phyloP scores from a whole-genome alignment of 768 basidiomycete species.

The Boletus pseudopeckii region DNA sequence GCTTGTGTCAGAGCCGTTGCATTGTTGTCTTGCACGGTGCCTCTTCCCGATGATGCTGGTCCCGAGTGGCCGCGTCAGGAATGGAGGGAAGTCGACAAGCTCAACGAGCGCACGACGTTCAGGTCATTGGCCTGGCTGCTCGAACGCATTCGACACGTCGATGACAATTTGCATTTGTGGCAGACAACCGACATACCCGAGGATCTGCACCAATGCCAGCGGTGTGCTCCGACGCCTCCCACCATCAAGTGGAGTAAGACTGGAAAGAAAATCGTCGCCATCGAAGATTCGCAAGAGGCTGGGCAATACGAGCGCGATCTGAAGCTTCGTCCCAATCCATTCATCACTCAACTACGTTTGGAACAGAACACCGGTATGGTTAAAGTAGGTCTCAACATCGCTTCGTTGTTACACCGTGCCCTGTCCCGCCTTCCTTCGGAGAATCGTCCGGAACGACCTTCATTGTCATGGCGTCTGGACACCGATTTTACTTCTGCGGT shows the following conservation, averaged over 20 bases:
- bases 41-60: constrained; percentile 66
- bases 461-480: constrained; percentile 76
- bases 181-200: constrained; percentile 47
- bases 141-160: constrained; percentile 75
- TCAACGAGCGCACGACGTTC: constrained; percentile 82
- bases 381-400: constrained; percentile 83
- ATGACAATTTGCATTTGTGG: constrained; percentile 67
- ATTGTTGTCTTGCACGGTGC: constrained; percentile 72
- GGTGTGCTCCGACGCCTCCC: constrained; percentile 81
- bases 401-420: constrained; percentile 85
- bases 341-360: constrained; percentile 79
- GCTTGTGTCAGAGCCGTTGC: constrained; percentile 76
- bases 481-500: constrained; percentile 71
- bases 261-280: constrained; percentile 56
- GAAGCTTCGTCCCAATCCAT: constrained; percentile 81
- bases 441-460: constrained; percentile 42
- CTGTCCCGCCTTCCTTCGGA: constrained; percentile 69
- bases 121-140: constrained; percentile 82
- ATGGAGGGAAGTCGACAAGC: constrained; percentile 83
- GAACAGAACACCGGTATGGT: constrained; percentile 64
- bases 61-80: constrained; percentile 70
- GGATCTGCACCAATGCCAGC: constrained; percentile 56
- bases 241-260: constrained; percentile 68
- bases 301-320: constrained; percentile 86
- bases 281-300: constrained; percentile 84